These are phyloP conservation scores for Cyclostephanos tholiformis DNA, from an alignment of 108 stramenopile genomes.

Conservation along the genomic window DNA sequence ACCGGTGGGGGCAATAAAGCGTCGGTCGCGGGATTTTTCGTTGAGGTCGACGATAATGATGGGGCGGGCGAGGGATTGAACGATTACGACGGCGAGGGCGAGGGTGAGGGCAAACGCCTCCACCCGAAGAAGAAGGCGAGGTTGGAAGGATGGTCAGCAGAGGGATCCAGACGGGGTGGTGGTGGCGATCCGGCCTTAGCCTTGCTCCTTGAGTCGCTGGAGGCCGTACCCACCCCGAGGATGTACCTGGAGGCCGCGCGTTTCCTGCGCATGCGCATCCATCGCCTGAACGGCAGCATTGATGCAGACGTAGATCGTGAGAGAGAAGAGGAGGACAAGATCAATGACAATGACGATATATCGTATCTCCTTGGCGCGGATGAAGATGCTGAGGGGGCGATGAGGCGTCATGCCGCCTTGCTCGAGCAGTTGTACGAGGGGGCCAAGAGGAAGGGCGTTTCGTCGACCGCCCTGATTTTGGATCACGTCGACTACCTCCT, in stretches of 20 bases:
- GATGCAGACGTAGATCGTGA: slow-evolving; percentile 5
- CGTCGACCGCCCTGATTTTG: slow-evolving; percentile 55
- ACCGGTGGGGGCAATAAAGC: slow-evolving; percentile 5
- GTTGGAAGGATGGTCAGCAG: not conserved
- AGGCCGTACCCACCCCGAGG: slow-evolving; percentile 52
- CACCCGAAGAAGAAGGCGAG: slow-evolving; percentile 51
- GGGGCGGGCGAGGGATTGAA: too few species aligned
- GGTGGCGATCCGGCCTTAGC: slow-evolving; percentile 45
- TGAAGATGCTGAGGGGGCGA: slow-evolving; percentile 27
- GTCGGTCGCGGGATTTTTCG: slow-evolving; percentile 1
- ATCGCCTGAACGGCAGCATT: slow-evolving; percentile 5
- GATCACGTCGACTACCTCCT: slow-evolving; percentile 63
- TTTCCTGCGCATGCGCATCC: slow-evolving; percentile 52
- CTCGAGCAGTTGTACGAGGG: slow-evolving; percentile 35
- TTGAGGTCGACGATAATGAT: slow-evolving; percentile 26
- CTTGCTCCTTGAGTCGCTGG: slow-evolving; percentile 61
- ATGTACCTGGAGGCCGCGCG: slow-evolving; percentile 70
- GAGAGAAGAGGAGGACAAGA: slow-evolving; percentile 3
- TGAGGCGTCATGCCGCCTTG: slow-evolving; percentile 33
- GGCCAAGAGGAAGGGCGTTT: slow-evolving; percentile 22
- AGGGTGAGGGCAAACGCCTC: slow-evolving; percentile 6
- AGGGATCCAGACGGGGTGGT: not conserved
- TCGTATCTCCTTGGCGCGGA: slow-evolving; percentile 22
- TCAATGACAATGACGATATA: too few species aligned
- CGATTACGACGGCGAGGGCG: not conserved